phyloP scores from a whole-genome alignment of 129 eudicot species.

The Smallanthus sonchifolius region DNA sequence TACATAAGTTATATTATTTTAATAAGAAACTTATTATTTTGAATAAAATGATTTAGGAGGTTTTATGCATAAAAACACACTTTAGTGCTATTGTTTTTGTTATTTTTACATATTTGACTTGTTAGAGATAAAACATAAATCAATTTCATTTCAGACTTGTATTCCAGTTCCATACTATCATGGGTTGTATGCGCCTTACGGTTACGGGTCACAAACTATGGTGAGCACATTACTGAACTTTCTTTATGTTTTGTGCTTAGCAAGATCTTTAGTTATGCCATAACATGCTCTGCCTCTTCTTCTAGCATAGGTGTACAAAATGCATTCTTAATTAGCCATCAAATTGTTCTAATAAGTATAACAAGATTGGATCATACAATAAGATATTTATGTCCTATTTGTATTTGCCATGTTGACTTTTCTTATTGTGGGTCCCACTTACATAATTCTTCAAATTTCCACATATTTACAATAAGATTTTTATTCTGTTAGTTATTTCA shows the following conservation, averaged over 20 bases:
- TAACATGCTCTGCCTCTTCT: not conserved
- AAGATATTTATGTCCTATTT: not conserved
- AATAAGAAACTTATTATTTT: not conserved
- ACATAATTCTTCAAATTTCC: too few relatives aligned
- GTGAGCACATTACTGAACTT: constrained; percentile 28
- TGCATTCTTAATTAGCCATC: not conserved
- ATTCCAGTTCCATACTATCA: constrained; percentile 42
- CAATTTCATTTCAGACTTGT: constrained; percentile 35
- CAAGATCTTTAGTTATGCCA: not conserved
- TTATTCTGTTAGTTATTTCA: too few relatives aligned
- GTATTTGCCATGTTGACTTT: not conserved
- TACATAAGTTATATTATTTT: not conserved
- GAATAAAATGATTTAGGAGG: not conserved
- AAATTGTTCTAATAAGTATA: not conserved
- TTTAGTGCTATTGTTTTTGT: not conserved
- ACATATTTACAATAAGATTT: too few relatives aligned
- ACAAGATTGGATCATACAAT: not conserved
- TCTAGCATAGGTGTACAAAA: not conserved
- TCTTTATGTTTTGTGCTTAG: not conserved
- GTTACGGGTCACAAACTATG: constrained; percentile 48
- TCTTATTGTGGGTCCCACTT: not conserved
- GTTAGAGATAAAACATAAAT: not conserved
- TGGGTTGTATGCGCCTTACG: constrained; percentile 41
- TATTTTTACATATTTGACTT: not conserved
- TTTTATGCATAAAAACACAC: constrained; percentile 3